These are phyloP conservation scores for Gossypium longicalyx DNA, from an alignment of 345 rosid species.

Conservation along the genomic window DNA sequence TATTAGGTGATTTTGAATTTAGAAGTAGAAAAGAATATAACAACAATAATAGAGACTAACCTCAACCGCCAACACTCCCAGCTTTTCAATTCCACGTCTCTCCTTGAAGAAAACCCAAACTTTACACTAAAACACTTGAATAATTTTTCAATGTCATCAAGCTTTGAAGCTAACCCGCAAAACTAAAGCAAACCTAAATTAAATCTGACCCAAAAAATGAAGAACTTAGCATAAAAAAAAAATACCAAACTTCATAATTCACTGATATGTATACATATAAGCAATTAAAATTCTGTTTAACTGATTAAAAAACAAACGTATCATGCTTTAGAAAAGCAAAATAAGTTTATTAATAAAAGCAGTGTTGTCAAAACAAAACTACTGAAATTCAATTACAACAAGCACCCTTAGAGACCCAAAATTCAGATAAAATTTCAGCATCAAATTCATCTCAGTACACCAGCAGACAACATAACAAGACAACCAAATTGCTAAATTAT, in stretches of 20 bases:
- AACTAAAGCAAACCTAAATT: constrained; percentile 12
- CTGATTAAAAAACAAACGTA: too few species aligned
- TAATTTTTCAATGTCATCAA: background rate
- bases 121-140: background rate
- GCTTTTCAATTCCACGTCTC: constrained; percentile 14
- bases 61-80: constrained; percentile 13
- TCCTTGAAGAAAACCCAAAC: constrained; percentile 7
- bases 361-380: too few species aligned
- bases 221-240: background rate
- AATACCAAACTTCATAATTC: constrained; percentile 12
- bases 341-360: too few species aligned
- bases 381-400: too few species aligned
- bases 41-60: constrained; percentile 11
- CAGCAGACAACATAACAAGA: too few species aligned
- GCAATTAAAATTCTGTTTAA: background rate
- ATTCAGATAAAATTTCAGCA: too few species aligned
- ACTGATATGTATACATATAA: background rate
- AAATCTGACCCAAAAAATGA: constrained; percentile 12
- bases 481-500: too few species aligned
- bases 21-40: background rate
- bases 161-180: constrained; percentile 14
- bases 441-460: too few species aligned
- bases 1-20: too few species aligned
- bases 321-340: too few species aligned
- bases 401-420: too few species aligned